phyloP scores from a whole-genome alignment of 2,329 filamentous ascomycete genomes.

The Aureobasidium sp. region DNA sequence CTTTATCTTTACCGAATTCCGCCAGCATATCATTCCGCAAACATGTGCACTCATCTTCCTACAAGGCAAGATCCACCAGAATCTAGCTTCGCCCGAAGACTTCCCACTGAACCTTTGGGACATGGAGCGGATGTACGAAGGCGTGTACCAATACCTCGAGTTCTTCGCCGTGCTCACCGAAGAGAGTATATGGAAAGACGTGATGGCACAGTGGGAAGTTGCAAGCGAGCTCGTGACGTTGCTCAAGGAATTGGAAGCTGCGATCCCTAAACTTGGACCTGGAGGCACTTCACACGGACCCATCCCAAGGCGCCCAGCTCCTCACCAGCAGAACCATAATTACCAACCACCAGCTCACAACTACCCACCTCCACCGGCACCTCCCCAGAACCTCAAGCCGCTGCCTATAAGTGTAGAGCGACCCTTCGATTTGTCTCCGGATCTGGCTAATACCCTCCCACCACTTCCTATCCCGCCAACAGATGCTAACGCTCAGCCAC shows the following conservation, averaged over 20 bases:
- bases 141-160: slow-evolving; percentile 87
- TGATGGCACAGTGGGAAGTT: slow-evolving; percentile 87
- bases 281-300: slow-evolving; percentile 22
- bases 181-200: slow-evolving; percentile 71
- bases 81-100: slow-evolving; percentile 68
- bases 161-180: slow-evolving; percentile 88
- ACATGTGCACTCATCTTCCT: slow-evolving; percentile 91
- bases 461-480: slow-evolving; percentile 35
- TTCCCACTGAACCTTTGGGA: slow-evolving; percentile 96
- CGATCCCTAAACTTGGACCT: slow-evolving; percentile 70
- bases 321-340: neutral
- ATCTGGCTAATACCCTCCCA: slow-evolving; percentile 31
- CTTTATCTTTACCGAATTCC: slow-evolving; percentile 88
- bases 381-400: slow-evolving; percentile 14
- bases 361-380: neutral
- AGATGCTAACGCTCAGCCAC: slow-evolving; percentile 35
- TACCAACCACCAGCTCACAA: neutral
- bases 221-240: slow-evolving; percentile 83
- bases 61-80: slow-evolving; percentile 79
- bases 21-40: slow-evolving; percentile 86
- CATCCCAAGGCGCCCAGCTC: slow-evolving; percentile 3
- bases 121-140: slow-evolving; percentile 94
- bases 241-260: slow-evolving; percentile 78
- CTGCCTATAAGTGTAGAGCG: slow-evolving; percentile 51
- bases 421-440: slow-evolving; percentile 49